These are phyloP conservation scores for Suhomyces coccinellae DNA, from an alignment of 1,139 yeast genomes.

Conservation along the genomic window DNA sequence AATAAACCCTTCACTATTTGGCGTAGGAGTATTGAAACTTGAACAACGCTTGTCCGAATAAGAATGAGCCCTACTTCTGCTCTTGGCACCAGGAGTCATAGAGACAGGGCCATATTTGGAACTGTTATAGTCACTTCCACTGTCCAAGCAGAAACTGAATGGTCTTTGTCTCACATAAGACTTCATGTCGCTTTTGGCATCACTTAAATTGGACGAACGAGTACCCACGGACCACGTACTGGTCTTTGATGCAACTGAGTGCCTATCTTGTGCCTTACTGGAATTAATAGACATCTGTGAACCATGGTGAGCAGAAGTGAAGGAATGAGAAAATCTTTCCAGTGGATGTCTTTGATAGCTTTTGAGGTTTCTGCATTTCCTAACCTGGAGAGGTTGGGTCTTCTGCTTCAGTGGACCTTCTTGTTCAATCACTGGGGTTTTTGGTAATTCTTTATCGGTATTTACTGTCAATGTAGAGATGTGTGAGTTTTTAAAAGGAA, in stretches of 20 bases:
- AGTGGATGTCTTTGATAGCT: constrained; percentile 10
- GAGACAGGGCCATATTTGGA: constrained; percentile 30
- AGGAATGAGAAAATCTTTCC: constrained; percentile 3
- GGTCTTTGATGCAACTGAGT: constrained; percentile 8
- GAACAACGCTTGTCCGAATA: constrained; percentile 1
- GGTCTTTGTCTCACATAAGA: constrained; percentile 31
- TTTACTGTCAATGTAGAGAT: constrained; percentile 4
- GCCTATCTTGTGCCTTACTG: constrained; percentile 3
- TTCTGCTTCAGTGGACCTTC: background rate
- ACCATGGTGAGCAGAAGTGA: background rate
- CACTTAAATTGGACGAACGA: constrained; percentile 6
- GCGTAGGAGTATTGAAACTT: constrained; percentile 1
- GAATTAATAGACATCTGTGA: background rate
- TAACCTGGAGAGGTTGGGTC: constrained; percentile 3
- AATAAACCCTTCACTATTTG: background rate
- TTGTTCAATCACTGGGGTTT: constrained; percentile 2
- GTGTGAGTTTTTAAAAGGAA: background rate
- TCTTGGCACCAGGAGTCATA: background rate
- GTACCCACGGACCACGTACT: constrained; percentile 7
- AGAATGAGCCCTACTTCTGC: constrained; percentile 2
- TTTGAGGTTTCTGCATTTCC: constrained; percentile 16
- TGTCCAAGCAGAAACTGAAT: constrained; percentile 35
- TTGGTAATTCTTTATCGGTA: constrained; percentile 12
- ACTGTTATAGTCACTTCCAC: constrained; percentile 31
- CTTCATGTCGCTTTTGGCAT: constrained; percentile 21